Conservation (phyloP, 2,329 filamentous ascomycete genomes). For the Capronia epimyces region DNA sequence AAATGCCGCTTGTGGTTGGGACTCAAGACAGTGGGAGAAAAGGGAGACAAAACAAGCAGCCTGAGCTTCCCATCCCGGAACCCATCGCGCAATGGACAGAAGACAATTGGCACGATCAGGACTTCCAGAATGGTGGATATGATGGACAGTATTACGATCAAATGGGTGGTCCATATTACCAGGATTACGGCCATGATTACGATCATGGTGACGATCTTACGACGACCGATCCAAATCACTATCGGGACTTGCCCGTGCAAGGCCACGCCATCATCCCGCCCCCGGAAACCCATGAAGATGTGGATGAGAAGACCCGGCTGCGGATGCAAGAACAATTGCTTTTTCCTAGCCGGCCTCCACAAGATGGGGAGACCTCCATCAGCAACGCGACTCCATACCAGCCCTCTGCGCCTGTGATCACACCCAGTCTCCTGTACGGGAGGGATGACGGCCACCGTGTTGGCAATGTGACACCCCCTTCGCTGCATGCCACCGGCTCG, state of each 20-base stretch:
- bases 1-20: slow-evolving; percentile 82
- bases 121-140: slow-evolving; percentile 14
- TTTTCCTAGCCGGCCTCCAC: slow-evolving; percentile 72
- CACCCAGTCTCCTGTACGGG: slow-evolving; percentile 35
- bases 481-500: slow-evolving; percentile 19
- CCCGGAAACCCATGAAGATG: slow-evolving; percentile 54
- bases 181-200: slow-evolving; percentile 15
- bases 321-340: slow-evolving; percentile 71
- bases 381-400: slow-evolving; percentile 29
- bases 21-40: slow-evolving; percentile 66
- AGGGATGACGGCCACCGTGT: slow-evolving; percentile 38
- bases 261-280: slow-evolving; percentile 29
- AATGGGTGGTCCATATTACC: slow-evolving; percentile 20
- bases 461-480: slow-evolving; percentile 25
- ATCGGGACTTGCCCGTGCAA: slow-evolving; percentile 8
- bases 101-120: slow-evolving; percentile 14
- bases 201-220: slow-evolving; percentile 10
- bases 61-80: slow-evolving; percentile 7
- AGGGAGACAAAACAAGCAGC: slow-evolving; percentile 17
- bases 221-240: slow-evolving; percentile 12
- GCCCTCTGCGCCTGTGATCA: slow-evolving; percentile 43
- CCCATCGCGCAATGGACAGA: slow-evolving; percentile 5
- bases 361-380: slow-evolving; percentile 45
- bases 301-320: slow-evolving; percentile 77
- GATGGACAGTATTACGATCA: slow-evolving; percentile 27